A percentile compares a stretch with the other conserved stretches of the same genome.
Conservation (phyloP, 1,139 yeast genomes). For the Saccharomycopsis hybrid region DNA sequence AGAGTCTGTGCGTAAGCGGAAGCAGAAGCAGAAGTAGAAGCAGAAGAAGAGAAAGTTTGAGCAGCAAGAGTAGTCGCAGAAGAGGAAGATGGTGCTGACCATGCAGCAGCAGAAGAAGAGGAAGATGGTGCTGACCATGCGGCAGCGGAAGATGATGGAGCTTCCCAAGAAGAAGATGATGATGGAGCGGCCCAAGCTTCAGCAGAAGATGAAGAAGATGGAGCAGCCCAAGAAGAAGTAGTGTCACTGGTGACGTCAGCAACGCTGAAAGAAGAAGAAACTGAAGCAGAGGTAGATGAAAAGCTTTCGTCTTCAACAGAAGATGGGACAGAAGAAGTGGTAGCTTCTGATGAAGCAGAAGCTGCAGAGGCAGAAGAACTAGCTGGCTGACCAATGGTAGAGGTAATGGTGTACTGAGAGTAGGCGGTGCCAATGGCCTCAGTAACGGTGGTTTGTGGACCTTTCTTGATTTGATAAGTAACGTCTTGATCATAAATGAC, state of each 20-base stretch:
- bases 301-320: background rate
- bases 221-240: background rate
- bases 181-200: background rate
- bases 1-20: background rate
- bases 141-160: background rate
- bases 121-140: background rate
- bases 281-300: background rate
- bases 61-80: background rate
- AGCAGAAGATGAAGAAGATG: no score
- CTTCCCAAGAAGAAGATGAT: no score
- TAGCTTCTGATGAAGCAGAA: background rate
- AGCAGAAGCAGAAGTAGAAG: background rate
- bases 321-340: background rate
- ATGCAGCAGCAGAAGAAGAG: background rate
- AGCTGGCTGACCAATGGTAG: background rate
- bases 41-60: background rate
- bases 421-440: slow-evolving; percentile 3
- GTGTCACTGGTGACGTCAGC: background rate
- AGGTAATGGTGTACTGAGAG: slow-evolving; percentile 5
- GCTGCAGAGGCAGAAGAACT: background rate
- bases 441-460: slow-evolving; percentile 12
- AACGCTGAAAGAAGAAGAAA: background rate
- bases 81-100: background rate
- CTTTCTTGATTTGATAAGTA: slow-evolving; percentile 12
- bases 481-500: slow-evolving; percentile 11